phyloP scores from a whole-genome alignment of 805 yeast genomes.

The Groenewaldozyma tartarivorans region DNA sequence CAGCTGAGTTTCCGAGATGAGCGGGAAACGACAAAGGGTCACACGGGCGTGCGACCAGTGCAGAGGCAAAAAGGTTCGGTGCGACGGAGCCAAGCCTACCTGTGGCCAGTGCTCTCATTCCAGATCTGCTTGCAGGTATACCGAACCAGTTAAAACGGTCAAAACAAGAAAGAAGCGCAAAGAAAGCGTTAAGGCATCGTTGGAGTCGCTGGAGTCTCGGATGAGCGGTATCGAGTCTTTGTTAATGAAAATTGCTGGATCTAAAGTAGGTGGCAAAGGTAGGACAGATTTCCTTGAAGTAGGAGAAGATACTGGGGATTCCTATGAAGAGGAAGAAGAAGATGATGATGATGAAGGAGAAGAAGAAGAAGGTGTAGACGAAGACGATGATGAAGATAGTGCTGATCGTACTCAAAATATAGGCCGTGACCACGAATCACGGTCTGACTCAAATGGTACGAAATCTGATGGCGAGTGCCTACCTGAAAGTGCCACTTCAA shows the following conservation, averaged over 20 bases:
- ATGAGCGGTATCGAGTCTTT: conserved; percentile 22
- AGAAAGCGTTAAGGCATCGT: conserved; percentile 6
- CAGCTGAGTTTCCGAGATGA: too few relatives aligned
- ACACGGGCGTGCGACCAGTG: conserved; percentile 89
- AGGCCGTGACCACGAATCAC: too few relatives aligned
- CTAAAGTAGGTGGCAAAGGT: conserved; percentile 5
- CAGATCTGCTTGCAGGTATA: conserved; percentile 58
- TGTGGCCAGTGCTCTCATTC: conserved; percentile 74
- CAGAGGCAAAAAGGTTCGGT: conserved; percentile 59
- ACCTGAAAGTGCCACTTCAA: too few relatives aligned
- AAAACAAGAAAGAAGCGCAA: conserved; percentile 13
- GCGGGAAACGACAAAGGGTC: conserved; percentile 40
- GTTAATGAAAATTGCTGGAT: conserved; percentile 14
- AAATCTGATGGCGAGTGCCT: too few relatives aligned
- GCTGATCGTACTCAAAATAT: conserved; percentile 1
- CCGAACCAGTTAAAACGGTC: conserved; percentile 14
- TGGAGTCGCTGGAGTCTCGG: conserved; percentile 16
- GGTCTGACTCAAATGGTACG: too few relatives aligned
- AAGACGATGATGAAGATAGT: conserved; percentile 4
- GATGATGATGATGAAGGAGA: conserved; percentile 5
- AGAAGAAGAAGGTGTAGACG: conserved; percentile 8
- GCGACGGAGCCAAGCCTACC: conserved; percentile 56
- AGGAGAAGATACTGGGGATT: conserved; percentile 1
- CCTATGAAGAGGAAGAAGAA: conserved; percentile 3
- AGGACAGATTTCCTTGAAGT: too few relatives aligned